A percentile compares a stretch with the other conserved stretches of the same genome.
phyloP scores from a whole-genome alignment of 371 early-diverging fungal species.

The Cokeromyces recurvatus region DNA sequence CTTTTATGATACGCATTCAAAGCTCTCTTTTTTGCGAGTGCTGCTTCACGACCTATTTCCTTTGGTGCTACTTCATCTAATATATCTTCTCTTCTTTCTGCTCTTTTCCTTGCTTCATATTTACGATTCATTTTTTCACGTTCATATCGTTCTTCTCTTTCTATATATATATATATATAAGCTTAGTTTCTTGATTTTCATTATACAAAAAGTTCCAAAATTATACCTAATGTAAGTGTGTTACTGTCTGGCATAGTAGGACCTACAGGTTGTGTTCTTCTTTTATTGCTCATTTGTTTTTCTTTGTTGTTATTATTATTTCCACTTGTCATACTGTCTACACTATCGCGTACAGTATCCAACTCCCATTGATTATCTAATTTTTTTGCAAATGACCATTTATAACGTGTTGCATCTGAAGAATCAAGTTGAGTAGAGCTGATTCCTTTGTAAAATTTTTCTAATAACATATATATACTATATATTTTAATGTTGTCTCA shows the following conservation, averaged over 20 bases:
- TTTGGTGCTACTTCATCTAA: conserved; percentile 82
- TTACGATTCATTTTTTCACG: conserved; percentile 41
- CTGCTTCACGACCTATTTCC: conserved; percentile 75
- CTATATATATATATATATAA: not conserved
- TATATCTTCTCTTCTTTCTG: conserved; percentile 55
- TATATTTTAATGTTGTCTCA: not conserved
- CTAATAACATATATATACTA: conserved; percentile 28
- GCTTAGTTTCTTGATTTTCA: not conserved
- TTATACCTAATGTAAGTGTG: too few species aligned
- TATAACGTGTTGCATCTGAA: conserved; percentile 62
- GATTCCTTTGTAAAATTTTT: conserved; percentile 66
- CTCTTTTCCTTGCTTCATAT: conserved; percentile 42
- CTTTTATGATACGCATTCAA: conserved; percentile 61
- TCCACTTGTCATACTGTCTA: conserved; percentile 57
- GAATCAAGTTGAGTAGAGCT: conserved; percentile 58
- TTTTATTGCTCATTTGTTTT: conserved; percentile 3
- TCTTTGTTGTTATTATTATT: conserved; percentile 11
- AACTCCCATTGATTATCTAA: conserved; percentile 49
- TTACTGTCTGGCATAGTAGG: conserved; percentile 27
- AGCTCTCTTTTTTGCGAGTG: conserved; percentile 62
- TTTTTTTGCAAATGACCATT: conserved; percentile 75
- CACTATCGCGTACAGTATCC: conserved; percentile 54
- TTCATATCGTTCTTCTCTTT: conserved; percentile 58
- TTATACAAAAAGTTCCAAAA: too few species aligned
- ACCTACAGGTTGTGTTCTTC: conserved; percentile 25